Conservation (phyloP, 208 protist species). For the Leishmania guyanensis region DNA sequence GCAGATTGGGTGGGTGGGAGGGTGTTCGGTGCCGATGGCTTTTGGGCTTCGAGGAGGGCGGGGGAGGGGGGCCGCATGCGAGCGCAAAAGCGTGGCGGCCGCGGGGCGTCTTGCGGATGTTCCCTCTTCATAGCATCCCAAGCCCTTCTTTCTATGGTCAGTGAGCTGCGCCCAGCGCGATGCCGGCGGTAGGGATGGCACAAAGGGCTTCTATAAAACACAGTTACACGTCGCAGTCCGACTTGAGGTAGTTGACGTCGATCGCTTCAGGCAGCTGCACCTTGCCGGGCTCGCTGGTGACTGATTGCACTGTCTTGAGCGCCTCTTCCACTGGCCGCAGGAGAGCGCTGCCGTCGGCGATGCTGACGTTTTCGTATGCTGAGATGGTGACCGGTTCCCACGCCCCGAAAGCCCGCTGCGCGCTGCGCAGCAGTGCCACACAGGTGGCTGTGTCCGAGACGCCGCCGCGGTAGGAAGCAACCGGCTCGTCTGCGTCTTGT, state of each 20-base stretch:
- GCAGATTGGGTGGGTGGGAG: background rate
- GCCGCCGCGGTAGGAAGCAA: conserved; percentile 45
- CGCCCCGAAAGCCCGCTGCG: conserved; percentile 55
- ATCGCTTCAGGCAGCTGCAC: conserved; percentile 75
- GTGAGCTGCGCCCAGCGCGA: background rate
- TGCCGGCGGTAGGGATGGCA: background rate
- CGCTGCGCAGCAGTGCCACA: conserved; percentile 45
- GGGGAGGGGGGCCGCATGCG: background rate
- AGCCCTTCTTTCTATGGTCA: conserved; percentile 8
- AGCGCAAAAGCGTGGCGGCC: background rate
- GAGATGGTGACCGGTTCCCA: conserved; percentile 59
- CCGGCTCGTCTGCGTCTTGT: conserved; percentile 38
- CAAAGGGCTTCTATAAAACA: background rate
- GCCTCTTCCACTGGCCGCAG: conserved; percentile 42
- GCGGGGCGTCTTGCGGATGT: background rate
- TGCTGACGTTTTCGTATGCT: conserved; percentile 41
- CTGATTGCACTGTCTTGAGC: conserved; percentile 25
- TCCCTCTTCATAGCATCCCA: background rate
- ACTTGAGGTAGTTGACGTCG: conserved; percentile 79
- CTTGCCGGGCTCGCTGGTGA: conserved; percentile 33
- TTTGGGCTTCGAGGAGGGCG: background rate
- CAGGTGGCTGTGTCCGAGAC: conserved; percentile 33
- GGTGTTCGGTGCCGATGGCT: background rate
- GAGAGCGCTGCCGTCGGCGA: conserved; percentile 32
- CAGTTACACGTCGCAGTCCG: conserved; percentile 32